phyloP scores from a whole-genome alignment of 345 rosid species.

The Brassica carinata region DNA sequence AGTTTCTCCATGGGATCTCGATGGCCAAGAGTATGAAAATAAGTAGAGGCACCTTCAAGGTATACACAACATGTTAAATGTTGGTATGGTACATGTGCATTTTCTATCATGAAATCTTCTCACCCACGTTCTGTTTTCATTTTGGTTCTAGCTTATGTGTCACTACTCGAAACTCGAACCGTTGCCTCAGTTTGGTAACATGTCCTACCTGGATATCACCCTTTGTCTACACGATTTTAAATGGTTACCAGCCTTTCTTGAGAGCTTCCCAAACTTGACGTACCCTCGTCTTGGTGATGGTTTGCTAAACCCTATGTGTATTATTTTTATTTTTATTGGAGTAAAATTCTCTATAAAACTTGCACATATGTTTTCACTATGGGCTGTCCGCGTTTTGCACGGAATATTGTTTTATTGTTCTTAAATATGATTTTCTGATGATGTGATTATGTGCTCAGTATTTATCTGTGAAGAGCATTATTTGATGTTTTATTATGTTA shows the following conservation, averaged over 20 bases:
- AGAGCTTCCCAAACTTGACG: background rate
- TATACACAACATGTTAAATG: background rate
- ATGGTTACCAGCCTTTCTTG: constrained; percentile 1
- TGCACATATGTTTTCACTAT: background rate
- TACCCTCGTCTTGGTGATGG: background rate
- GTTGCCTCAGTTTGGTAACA: background rate
- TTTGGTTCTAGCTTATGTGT: background rate
- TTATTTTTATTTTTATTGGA: too few relatives aligned
- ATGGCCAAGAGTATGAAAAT: background rate
- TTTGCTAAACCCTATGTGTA: background rate
- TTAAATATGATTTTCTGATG: too few relatives aligned
- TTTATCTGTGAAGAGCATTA: too few relatives aligned
- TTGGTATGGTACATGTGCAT: background rate
- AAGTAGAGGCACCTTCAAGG: background rate
- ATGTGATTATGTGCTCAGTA: too few relatives aligned
- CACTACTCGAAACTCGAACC: background rate
- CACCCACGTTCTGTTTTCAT: background rate
- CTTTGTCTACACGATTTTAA: background rate
- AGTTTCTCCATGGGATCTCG: background rate
- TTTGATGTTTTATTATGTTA: too few relatives aligned
- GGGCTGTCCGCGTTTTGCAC: too few relatives aligned
- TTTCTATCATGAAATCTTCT: background rate
- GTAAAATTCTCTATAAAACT: background rate
- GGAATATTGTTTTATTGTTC: too few relatives aligned
- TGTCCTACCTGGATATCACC: background rate